Evolutionary conservation across 108 stramenopile genomes (phyloP).

Genomic region (Nitzschia palea): DNA sequence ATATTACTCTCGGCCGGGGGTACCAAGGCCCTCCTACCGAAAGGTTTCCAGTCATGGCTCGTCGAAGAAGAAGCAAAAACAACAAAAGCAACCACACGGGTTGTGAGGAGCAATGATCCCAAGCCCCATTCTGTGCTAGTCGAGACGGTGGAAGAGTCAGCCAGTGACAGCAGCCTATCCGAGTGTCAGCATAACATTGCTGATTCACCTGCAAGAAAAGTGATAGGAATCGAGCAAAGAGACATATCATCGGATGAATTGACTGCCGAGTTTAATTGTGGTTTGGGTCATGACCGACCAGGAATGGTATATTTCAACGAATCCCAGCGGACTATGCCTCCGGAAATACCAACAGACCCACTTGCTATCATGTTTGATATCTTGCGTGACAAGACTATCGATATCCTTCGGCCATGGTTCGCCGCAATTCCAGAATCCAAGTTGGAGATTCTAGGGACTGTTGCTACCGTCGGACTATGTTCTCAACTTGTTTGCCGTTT

Average conservation of each 20-base stretch:
- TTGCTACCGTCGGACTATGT: slow-evolving; percentile 3
- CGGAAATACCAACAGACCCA: slow-evolving; percentile 10
- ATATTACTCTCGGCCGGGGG: slow-evolving; percentile 39
- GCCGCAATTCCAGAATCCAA: slow-evolving; percentile 18
- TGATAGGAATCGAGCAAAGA: neutral
- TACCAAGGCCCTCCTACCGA: slow-evolving; percentile 30
- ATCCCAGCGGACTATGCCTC: neutral
- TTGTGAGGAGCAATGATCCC: neutral
- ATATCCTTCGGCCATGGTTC: slow-evolving; percentile 4
- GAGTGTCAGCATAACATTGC: slow-evolving; percentile 1
- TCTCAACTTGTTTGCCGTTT: slow-evolving; percentile 2
- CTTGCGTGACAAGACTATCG: slow-evolving; percentile 12
- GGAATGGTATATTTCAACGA: neutral
- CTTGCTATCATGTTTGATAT: slow-evolving; percentile 15
- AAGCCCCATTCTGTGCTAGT: neutral
- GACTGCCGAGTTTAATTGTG: neutral
- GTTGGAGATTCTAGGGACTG: slow-evolving; percentile 17
- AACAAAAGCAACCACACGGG: neutral
- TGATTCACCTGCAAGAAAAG: neutral
- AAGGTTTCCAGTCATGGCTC: slow-evolving; percentile 34
- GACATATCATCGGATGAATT: neutral
- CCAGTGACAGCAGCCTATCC: slow-evolving; percentile 9
- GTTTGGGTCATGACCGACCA: no score
- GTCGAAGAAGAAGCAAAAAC: neutral
- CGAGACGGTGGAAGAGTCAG: slow-evolving; percentile 6